Evolutionary conservation across 305 asterid genomes (phyloP), one percentile per base, ranked within the genome.

Genomic region (Ajuga reptans): DNA sequence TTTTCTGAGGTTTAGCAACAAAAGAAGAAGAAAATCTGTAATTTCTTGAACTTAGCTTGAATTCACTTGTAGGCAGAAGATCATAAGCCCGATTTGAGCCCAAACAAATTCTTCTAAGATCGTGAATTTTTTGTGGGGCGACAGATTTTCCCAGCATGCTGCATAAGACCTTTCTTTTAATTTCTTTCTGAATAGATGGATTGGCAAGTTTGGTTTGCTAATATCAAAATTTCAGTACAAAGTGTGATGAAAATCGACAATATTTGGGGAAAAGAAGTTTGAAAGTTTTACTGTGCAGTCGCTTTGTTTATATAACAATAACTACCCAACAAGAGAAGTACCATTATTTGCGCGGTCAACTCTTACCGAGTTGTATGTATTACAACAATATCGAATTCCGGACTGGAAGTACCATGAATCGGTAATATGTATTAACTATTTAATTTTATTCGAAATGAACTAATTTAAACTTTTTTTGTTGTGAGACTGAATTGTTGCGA

Each of bases 71-170:
- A 16, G 72, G 72, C 56, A 42, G 64, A 6, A 61, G 43, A 68
- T 16, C 10, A 43, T 66, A 64, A 12, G 17, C 21, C 33, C 68
- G 66, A 50, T 15, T 71, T 61, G 79, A 75, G 57, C 34, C 64
- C n/a, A 42, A 24, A 46, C 43, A 62, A 49, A 67, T 36, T 67
- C 55, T 49, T n/a, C 61, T 5, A 66, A 75, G 24, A 42, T 72
- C 51, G 68, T 10, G 50, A 69, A 29, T 21, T 1, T 64, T 71
- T 50, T 55, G 77, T 54, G 76, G 49, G 74, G 21, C 75, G 54
- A 75, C 59, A 53, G 78, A 78, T 73, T 74, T 57, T 34, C 75
- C 80, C 80, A 69, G 83, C 89, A 84, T 84, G 53, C 41, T 76
- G 73, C 77, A 54, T 18, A 54, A 61, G 68, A 24, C 62, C 16